These are phyloP conservation scores for Pleomassaria siparia DNA, from an alignment of 2,329 filamentous ascomycete genomes.

Conservation along the genomic window DNA sequence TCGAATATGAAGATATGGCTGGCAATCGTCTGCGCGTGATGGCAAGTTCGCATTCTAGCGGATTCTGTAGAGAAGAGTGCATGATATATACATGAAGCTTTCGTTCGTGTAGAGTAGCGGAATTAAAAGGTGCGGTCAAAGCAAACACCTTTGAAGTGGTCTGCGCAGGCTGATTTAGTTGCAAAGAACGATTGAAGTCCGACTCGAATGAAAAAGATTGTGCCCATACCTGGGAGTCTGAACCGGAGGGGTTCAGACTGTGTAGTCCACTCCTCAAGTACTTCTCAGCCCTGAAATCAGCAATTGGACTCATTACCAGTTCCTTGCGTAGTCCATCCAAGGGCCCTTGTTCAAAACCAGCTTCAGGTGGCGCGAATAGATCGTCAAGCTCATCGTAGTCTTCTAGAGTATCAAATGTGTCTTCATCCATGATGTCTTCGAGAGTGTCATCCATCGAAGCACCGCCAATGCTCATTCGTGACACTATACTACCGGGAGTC, in stretches of 20 bases:
- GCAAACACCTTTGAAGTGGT: constrained; percentile 28
- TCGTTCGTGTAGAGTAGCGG: constrained; percentile 39
- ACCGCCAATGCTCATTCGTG: constrained; percentile 41
- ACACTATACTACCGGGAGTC: constrained; percentile 52
- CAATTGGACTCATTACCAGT: constrained; percentile 39
- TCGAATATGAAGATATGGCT: constrained; percentile 28
- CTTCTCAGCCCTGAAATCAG: constrained; percentile 34
- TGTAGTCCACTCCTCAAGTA: constrained; percentile 32
- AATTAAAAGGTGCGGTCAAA: constrained; percentile 39
- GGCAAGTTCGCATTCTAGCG: constrained; percentile 40
- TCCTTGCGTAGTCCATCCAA: constrained; percentile 44
- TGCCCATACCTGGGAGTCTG: constrained; percentile 20
- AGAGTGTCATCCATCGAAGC: constrained; percentile 42
- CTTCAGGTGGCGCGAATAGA: constrained; percentile 37
- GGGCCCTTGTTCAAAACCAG: constrained; percentile 30
- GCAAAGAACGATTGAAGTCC: neutral
- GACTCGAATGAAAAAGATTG: neutral
- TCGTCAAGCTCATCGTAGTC: constrained; percentile 45
- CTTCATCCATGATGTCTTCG: constrained; percentile 42
- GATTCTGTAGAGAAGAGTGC: constrained; percentile 32
- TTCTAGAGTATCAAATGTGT: constrained; percentile 41
- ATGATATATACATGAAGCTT: constrained; percentile 42
- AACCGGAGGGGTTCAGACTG: constrained; percentile 20
- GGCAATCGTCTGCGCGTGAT: constrained; percentile 40
- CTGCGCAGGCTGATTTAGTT: constrained; percentile 11